Base-by-base conservation (phyloP, 208 protist genomes). In the Wallacemonas sp. region DNA sequence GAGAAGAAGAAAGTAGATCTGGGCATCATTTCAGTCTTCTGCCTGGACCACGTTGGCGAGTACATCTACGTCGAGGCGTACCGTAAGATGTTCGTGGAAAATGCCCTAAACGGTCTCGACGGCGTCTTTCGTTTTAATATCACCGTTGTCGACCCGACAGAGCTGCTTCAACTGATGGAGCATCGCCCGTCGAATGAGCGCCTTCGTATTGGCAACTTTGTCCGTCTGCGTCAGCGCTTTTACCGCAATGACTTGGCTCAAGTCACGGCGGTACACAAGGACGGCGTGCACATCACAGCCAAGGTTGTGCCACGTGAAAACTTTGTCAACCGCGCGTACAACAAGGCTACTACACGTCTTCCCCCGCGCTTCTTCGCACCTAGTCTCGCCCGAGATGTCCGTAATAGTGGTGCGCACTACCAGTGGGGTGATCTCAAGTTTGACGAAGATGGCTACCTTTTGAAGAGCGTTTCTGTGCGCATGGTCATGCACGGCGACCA, bases 51-150 rank as follows among this genome's bases (percentile, higher is more conserved):
- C 66, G 82, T 96, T 49, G 90, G 90, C 49, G 90, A 97, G 77
- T 97, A 96, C 76, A 94, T 97, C 28, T 97, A 97, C 64, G 76
- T 97, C 11, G 90, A 97, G 77, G 85, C 93, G 12, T 84, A 94
- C 61, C 86, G 93, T 3, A 90, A 96, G 71, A 64, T 80, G 36
- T 95, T 96, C 75, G 93, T 97, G 22, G 82, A 92, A 73, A 91
- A 92, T 61, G 88, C 87, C 31, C 62, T 97, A 28, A 92, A 88
- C 63, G 93, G 93, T 5, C 72, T 97, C 26, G 86, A 90, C 47
- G 88, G 90, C 38, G 44, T 94, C 15, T 96, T 95, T 62, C 83
- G 90, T 22, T 90, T 81, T 64, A 88, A 91, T 36, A 95, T 97
- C 61, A 82, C 84, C 46, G 75, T 91, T 24, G 90, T 97, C 19